A percentile compares a stretch with the other conserved stretches of the same genome.
Evolutionary conservation across 2,329 filamentous ascomycete species (phyloP).

Genomic region (Pseudogymnoascus sp.): DNA sequence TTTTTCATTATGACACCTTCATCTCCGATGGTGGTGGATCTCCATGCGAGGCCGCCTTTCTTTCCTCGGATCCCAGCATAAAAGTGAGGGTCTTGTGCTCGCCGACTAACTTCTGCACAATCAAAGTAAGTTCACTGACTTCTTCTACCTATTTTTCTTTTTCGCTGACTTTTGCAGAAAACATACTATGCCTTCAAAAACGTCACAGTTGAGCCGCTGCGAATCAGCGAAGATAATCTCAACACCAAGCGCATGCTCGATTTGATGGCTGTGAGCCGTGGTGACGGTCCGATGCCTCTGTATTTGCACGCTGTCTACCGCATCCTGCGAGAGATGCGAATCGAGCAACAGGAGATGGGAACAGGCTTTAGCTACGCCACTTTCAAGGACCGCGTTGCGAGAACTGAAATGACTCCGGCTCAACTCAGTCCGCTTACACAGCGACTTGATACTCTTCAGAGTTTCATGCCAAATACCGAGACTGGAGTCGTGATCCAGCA

Average conservation of each 20-base stretch:
- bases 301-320: constrained; percentile 42
- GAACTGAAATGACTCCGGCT: constrained; percentile 34
- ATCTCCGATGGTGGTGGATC: constrained; percentile 28
- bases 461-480: constrained; percentile 43
- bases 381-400: constrained; percentile 33
- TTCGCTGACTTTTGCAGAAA: constrained; percentile 8
- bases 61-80: constrained; percentile 38
- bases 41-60: constrained; percentile 47
- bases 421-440: constrained; percentile 51
- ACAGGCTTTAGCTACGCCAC: constrained; percentile 37
- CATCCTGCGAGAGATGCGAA: constrained; percentile 44
- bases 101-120: constrained; percentile 36
- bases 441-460: constrained; percentile 55
- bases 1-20: constrained; percentile 49
- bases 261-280: constrained; percentile 43
- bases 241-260: constrained; percentile 45
- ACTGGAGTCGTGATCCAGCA: not conserved
- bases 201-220: constrained; percentile 37
- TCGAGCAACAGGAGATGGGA: constrained; percentile 27
- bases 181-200: constrained; percentile 34
- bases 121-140: constrained; percentile 25
- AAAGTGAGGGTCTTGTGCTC: constrained; percentile 45
- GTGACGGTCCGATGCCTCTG: constrained; percentile 35
- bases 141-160: not conserved
- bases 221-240: constrained; percentile 40